Base-by-base conservation (phyloP, 257 asterid genomes). In the Prunella vulgaris region DNA sequence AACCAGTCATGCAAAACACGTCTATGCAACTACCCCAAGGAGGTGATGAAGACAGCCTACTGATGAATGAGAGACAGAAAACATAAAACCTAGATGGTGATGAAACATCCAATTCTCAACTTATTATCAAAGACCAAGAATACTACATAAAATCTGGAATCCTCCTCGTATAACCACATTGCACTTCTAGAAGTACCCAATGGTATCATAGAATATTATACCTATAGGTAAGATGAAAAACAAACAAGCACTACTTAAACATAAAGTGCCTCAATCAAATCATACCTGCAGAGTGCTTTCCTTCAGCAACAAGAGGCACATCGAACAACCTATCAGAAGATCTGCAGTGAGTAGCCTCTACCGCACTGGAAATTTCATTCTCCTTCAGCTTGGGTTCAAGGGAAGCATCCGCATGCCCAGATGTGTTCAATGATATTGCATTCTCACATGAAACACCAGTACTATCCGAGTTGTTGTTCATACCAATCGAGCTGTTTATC, bases 241-340 rank as follows among this genome's bases (percentile, higher is more conserved):
- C n/a, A 13, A 54, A 30, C 10, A 42, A 17, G 46, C 60, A 54
- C 24, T 21, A 38, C 51, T 35, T 30, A 60, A 10, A 61, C 49
- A 40, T 37, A 48, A 59, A 58, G 37, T 25, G 49, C 38, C 20
- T 1, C 12, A 15, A 13, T 53, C 7, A 22, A 15, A 74, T 42
- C 42, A 68, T 88, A 90, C 97, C 97, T 80, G 83, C 78, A 59
- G 81, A 52, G 14, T 74, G 81, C 46, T 84, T 82, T 74, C 79
- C 93, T 74, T 82, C 96, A 9, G 80, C 73, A 60, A 85, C 77
- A 60, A 90, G 82, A 69, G 98, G 92, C 77, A 87, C 92, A 51
- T 84, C 94, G 56, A 81, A 89, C 76, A 92, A 83, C 46, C 62
- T 70, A 42, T 77, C 86, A 22, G 71, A 68, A 66, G 85, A 79